Conservation (phyloP, 106 monocot genomes). For the Hemerocallis citrina region DNA sequence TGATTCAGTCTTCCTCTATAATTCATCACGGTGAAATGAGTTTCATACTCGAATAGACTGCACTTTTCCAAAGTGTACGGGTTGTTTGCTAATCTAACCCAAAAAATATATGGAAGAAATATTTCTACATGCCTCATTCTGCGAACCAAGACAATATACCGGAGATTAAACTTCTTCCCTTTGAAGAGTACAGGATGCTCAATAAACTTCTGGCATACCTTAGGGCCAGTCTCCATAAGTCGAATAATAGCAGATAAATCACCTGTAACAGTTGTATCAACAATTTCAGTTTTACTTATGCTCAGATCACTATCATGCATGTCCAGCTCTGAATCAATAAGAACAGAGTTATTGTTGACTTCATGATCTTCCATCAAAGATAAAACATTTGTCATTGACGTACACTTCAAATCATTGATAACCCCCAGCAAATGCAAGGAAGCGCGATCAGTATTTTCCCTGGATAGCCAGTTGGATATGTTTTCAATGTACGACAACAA, state of each 20-base stretch:
- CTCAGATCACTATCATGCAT: too few relatives aligned
- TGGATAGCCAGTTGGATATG: too few relatives aligned
- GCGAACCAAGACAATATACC: conserved; percentile 82
- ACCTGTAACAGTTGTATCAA: conserved; percentile 83
- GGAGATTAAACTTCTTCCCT: conserved; percentile 92
- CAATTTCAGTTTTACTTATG: too few relatives aligned
- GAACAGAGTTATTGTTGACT: too few relatives aligned
- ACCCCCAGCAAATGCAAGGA: too few relatives aligned
- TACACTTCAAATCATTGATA: too few relatives aligned
- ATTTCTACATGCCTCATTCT: conserved; percentile 86
- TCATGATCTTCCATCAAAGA: too few relatives aligned
- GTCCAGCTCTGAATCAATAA: too few relatives aligned
- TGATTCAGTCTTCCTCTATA: conserved; percentile 87
- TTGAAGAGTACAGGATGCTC: conserved; percentile 70
- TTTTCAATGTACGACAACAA: too few relatives aligned
- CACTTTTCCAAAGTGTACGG: conserved; percentile 64
- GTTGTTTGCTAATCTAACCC: conserved; percentile 94
- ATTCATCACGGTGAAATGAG: conserved; percentile 99
- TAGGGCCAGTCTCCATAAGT: conserved; percentile 98
- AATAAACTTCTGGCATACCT: conserved; percentile 98
- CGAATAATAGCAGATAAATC: conserved; percentile 82
- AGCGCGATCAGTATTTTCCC: too few relatives aligned
- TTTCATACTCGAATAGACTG: conserved; percentile 98
- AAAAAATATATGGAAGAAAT: conserved; percentile 82
- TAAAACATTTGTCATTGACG: too few relatives aligned